These are phyloP conservation scores for Firmiana major DNA, from an alignment of 345 rosid species.

Conservation along the genomic window DNA sequence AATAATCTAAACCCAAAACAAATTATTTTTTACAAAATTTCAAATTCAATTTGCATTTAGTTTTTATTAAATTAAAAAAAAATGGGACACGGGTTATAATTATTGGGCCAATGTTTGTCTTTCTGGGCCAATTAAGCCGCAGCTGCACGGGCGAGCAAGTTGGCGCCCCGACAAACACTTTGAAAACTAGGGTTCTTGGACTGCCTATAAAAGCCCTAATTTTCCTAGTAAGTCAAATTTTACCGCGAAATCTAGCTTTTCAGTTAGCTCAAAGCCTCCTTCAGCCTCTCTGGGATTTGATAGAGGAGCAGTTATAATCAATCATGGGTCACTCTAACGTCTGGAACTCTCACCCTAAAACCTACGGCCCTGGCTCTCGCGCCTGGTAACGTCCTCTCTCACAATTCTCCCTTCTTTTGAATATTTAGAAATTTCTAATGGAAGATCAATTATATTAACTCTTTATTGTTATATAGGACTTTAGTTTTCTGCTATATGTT, in stretches of 20 bases:
- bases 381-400: slow-evolving; percentile 30
- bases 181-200: not conserved
- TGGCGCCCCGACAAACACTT: too few species aligned
- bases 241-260: not conserved
- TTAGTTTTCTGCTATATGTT: not conserved
- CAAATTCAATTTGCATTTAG: too few species aligned
- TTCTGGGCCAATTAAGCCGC: too few species aligned
- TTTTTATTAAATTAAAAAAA: too few species aligned
- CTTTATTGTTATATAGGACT: not conserved
- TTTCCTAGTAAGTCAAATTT: not conserved
- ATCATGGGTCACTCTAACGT: slow-evolving; percentile 54
- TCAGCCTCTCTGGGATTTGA: not conserved
- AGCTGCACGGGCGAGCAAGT: too few species aligned
- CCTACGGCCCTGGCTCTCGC: slow-evolving; percentile 51
- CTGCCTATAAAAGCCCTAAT: not conserved
- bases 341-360: slow-evolving; percentile 58
- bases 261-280: not conserved
- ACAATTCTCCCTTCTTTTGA: not conserved
- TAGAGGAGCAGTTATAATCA: not conserved
- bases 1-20: too few species aligned
- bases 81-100: too few species aligned
- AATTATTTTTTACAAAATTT: too few species aligned
- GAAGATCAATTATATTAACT: not conserved
- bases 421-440: too few species aligned
- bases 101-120: too few species aligned